Evolutionary conservation across 169 alveolate genomes (phyloP).

Genomic region (Plasmodium yoelii): DNA sequence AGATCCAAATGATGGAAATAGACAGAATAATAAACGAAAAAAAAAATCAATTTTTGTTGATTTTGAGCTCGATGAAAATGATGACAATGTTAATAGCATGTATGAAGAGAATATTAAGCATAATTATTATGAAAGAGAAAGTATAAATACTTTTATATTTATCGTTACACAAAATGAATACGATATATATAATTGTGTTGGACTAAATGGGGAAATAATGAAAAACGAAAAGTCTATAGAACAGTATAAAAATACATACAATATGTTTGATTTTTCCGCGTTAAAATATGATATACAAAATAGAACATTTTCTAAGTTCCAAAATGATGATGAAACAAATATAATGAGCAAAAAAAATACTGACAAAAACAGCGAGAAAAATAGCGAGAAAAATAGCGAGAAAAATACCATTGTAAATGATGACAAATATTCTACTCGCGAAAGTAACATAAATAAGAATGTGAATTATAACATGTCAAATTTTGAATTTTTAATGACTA

Average conservation of each 20-base stretch:
- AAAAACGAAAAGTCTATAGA: constrained; percentile 68
- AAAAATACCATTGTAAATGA: not conserved
- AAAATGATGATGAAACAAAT: not conserved
- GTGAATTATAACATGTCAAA: not conserved
- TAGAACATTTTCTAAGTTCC: not conserved
- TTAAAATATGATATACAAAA: constrained; percentile 17
- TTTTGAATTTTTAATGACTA: constrained; percentile 1
- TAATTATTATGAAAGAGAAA: constrained; percentile 63
- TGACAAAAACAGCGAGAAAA: not conserved
- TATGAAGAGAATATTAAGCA: constrained; percentile 44
- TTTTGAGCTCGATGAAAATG: constrained; percentile 11
- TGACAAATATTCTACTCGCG: not conserved
- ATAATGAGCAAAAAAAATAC: not conserved
- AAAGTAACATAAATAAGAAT: not conserved
- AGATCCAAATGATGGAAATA: not conserved
- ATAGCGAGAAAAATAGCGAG: not conserved
- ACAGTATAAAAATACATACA: constrained; percentile 49
- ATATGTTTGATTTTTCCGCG: constrained; percentile 27
- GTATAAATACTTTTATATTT: constrained; percentile 43
- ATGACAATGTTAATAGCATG: constrained; percentile 2
- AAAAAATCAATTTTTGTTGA: not conserved
- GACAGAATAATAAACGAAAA: not conserved
- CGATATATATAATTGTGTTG: constrained; percentile 60
- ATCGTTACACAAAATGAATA: constrained; percentile 59
- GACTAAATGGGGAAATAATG: constrained; percentile 73